Evolutionary conservation across 306 rosid species (phyloP).

Genomic region (Cotoneaster glaucophyllus): DNA sequence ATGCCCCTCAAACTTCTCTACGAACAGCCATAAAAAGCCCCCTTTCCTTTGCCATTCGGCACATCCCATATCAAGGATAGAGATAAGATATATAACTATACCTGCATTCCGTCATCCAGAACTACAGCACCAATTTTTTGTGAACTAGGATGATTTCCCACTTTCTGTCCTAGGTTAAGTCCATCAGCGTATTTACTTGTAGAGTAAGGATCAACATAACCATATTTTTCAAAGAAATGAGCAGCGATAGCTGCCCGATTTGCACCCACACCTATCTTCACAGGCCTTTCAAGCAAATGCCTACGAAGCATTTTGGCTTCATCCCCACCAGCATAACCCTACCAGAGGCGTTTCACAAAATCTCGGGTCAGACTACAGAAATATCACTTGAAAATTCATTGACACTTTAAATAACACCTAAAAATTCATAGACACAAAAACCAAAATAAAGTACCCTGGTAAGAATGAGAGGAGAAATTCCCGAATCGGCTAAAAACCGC

Average conservation of each 20-base stretch:
- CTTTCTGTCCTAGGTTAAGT: constrained; percentile 16
- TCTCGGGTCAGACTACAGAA: constrained; percentile 4
- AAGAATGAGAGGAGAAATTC: constrained; percentile 71
- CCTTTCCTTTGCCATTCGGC: too few species aligned
- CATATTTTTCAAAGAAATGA: constrained; percentile 47
- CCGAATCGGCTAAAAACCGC: constrained; percentile 39
- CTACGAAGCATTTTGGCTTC: constrained; percentile 85
- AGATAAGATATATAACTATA: constrained; percentile 7
- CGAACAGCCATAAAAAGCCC: not conserved
- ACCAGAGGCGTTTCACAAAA: constrained; percentile 10
- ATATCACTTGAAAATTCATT: not conserved
- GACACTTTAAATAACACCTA: not conserved
- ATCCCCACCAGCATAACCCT: constrained; percentile 98
- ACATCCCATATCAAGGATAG: not conserved
- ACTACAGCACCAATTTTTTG: constrained; percentile 56
- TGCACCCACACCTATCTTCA: constrained; percentile 74
- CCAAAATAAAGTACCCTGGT: constrained; percentile 47
- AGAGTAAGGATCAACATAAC: constrained; percentile 42
- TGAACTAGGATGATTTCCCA: constrained; percentile 24
- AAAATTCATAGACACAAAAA: not conserved
- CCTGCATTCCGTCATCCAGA: constrained; percentile 98
- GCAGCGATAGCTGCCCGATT: constrained; percentile 59
- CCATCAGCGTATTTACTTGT: constrained; percentile 16
- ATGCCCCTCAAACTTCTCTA: not conserved
- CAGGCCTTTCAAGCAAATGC: constrained; percentile 57